Conservation (phyloP, 768 basidiomycete genomes). For the Piloderma croceum region DNA sequence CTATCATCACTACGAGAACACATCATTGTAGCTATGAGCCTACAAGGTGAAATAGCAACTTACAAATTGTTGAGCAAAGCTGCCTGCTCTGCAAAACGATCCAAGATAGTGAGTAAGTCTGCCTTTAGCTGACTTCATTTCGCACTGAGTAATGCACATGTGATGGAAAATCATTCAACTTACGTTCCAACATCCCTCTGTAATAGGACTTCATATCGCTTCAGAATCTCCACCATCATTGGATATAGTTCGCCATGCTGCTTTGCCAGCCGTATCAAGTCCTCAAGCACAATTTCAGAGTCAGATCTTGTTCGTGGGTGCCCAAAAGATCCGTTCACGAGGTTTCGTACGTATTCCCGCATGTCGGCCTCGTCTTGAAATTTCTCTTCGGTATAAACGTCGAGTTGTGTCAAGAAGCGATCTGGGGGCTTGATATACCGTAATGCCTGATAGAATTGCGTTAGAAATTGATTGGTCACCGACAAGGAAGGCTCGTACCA, state of each 20-base stretch:
- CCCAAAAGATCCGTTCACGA: conserved; percentile 21
- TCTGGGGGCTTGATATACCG: conserved; percentile 75
- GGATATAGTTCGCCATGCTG: conserved; percentile 61
- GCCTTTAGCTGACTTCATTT: conserved; percentile 53
- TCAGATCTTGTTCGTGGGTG: conserved; percentile 40
- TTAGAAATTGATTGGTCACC: conserved; percentile 2
- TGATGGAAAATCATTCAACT: conserved; percentile 1
- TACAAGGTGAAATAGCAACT: conserved; percentile 17
- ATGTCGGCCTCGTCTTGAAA: conserved; percentile 87
- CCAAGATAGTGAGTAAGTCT: conserved; percentile 52
- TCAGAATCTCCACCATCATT: conserved; percentile 54
- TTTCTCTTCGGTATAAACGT: conserved; percentile 82
- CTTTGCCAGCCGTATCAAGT: conserved; percentile 54
- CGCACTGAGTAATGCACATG: conserved; percentile 5
- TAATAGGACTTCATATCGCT: conserved; percentile 49
- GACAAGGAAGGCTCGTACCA: conserved; percentile 46
- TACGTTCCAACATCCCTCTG: conserved; percentile 58
- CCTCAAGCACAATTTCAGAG: conserved; percentile 50
- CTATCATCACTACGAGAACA: conserved; percentile 48
- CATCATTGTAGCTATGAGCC: background rate
- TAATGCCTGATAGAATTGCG: conserved; percentile 45
- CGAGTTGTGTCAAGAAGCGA: conserved; percentile 68
- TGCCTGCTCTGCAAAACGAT: conserved; percentile 62
- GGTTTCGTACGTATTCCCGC: conserved; percentile 50
- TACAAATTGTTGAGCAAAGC: conserved; percentile 60